Percentiles rank a stretch among this genome's conserved stretches.
Conservation (phyloP, 1,284 basidiomycete genomes). For the Cystobasidium pallidum region DNA sequence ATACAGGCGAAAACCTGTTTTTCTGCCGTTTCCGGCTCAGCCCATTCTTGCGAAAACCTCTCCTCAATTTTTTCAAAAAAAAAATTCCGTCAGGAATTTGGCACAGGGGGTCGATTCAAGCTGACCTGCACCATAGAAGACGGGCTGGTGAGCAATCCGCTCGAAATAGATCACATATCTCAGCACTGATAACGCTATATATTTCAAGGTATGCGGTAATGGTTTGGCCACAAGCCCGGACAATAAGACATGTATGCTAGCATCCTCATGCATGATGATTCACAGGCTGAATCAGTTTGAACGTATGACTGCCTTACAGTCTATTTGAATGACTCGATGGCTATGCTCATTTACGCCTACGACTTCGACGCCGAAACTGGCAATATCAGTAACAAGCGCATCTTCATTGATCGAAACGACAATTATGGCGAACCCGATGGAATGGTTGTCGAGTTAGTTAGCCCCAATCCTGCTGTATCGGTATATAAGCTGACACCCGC, state of each 20-base stretch:
- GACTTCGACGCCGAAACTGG: slow-evolving; percentile 37
- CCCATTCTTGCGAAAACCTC: too few relatives aligned
- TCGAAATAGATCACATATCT: not conserved
- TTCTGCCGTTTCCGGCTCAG: too few relatives aligned
- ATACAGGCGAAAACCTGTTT: too few relatives aligned
- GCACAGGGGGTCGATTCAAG: too few relatives aligned
- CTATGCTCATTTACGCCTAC: slow-evolving; percentile 31
- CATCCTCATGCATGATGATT: too few relatives aligned
- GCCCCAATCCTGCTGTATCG: not conserved
- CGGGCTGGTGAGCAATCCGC: slow-evolving; percentile 5
- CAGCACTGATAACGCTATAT: not conserved
- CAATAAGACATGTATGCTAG: slow-evolving; percentile 32
- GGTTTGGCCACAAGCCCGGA: slow-evolving; percentile 32
- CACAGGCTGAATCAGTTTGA: too few relatives aligned
- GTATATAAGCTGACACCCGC: not conserved
- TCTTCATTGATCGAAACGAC: slow-evolving; percentile 30
- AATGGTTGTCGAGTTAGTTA: slow-evolving; percentile 31
- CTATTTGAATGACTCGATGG: slow-evolving; percentile 36
- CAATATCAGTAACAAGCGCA: slow-evolving; percentile 33
- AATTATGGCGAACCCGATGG: slow-evolving; percentile 40
- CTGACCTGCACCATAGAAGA: too few relatives aligned
- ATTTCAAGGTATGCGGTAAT: slow-evolving; percentile 17
- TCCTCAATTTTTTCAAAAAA: too few relatives aligned
- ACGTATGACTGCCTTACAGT: too few relatives aligned
- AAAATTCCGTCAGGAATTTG: too few relatives aligned